Base-by-base conservation (phyloP, 371 early-diverging fungal species). In the Lichtheimia corymbifera region DNA sequence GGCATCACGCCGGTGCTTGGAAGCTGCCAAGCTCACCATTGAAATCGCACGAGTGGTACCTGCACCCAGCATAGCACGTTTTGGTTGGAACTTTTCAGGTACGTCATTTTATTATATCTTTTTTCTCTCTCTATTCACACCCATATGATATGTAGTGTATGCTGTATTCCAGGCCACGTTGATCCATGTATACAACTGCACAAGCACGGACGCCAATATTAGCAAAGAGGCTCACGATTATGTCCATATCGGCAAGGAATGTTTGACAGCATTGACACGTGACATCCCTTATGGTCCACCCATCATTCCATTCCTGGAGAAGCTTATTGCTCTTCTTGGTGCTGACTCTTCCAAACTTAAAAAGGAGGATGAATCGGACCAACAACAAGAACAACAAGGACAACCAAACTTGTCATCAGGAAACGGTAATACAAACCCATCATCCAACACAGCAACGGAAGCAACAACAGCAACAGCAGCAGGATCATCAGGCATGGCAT, bases 11-110 rank as follows among this genome's bases (percentile, higher is more conserved):
- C 67, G 79, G 6, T 84, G 85, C 45, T 78, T 76, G 2, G 61
- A 70, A 12, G 81, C 84, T 2, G 88, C 88, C 17, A 84, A 82
- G 53, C 54, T 65, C 5, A 62, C 76, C 0, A 73, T 84, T 43
- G 80, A 83, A 57, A 70, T 85, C 54, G 84, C 84, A 13, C 63
- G 76, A 5, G 45, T 60, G 12, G 62, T 73, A 18, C 71, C 73
- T 1, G 49, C 52, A 15, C 58, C 63, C 18, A 63, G 67, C 14
- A 69, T 72, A 43, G 54, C 66, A 12, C 68, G 66, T n/a, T 80
- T 74, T 58, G 77, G 80, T 13, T 74, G 75, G 76, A 79, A 77
- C 30, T 77, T 73, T 50, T 64, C 76, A 12, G 72, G 77, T 73
- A 69, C 49, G 27, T 9, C 9, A 28, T 13, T 58, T 53, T 58